These are phyloP conservation scores for Helminthosporium solani DNA, from an alignment of 2,329 filamentous ascomycete genomes.

Conservation along the genomic window DNA sequence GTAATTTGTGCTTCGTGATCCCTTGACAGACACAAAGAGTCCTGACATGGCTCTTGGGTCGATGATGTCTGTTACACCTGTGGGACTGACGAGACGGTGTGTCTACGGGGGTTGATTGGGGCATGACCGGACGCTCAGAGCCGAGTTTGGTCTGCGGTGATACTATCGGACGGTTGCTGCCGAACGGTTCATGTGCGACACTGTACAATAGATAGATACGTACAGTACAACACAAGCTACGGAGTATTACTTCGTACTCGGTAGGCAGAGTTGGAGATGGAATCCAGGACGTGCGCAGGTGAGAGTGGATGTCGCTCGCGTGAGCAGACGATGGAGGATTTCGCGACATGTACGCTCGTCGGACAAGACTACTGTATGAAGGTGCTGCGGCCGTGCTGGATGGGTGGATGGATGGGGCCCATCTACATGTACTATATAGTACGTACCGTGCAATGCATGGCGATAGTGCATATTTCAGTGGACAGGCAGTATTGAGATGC, in stretches of 20 bases:
- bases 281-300: too few species aligned
- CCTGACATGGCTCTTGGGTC: background rate
- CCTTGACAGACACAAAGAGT: too few species aligned
- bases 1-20: conserved; percentile 24
- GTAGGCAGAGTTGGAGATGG: too few species aligned
- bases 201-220: background rate
- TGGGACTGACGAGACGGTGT: background rate
- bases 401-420: background rate
- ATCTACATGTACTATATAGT: too few species aligned
- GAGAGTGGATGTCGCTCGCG: too few species aligned
- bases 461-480: too few species aligned
- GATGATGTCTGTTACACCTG: background rate
- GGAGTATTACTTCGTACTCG: too few species aligned
- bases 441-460: too few species aligned
- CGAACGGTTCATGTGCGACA: background rate
- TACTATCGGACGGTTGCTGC: background rate
- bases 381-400: background rate
- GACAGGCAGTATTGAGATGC: too few species aligned
- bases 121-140: background rate
- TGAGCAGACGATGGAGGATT: too few species aligned
- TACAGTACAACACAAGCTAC: too few species aligned
- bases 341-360: background rate
- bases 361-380: background rate
- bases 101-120: background rate
- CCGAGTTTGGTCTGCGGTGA: background rate